Evolutionary conservation across 495 filamentous ascomycete species (phyloP).

Genomic region (Ascodesmis nigricans): DNA sequence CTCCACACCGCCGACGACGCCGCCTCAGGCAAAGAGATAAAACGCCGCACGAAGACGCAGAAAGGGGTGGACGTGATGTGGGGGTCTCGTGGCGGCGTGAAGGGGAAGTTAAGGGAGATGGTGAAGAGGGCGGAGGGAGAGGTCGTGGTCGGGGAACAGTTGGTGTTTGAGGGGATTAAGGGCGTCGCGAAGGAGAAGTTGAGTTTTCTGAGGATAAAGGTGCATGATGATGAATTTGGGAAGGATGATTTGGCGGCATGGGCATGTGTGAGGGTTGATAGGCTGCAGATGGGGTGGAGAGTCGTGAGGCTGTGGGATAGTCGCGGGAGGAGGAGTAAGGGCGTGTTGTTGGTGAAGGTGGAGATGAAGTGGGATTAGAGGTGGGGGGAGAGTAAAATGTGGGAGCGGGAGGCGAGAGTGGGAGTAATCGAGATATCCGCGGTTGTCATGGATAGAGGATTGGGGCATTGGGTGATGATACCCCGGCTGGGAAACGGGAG

Average conservation of each 20-base stretch:
- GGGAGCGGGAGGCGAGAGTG: too few relatives aligned
- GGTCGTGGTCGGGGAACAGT: constrained; percentile 14
- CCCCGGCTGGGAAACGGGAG: too few relatives aligned
- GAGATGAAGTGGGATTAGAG: constrained; percentile 31
- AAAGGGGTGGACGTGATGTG: constrained; percentile 22
- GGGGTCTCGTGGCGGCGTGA: too few relatives aligned
- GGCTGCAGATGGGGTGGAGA: constrained; percentile 49
- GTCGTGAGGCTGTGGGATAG: constrained; percentile 50
- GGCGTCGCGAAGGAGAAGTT: constrained; percentile 5
- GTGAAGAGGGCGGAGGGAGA: constrained; percentile 27
- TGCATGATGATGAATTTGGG: constrained; percentile 61
- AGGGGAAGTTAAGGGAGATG: too few relatives aligned
- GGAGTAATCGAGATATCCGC: too few relatives aligned
- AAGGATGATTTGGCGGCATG: constrained; percentile 60
- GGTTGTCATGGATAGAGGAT: too few relatives aligned
- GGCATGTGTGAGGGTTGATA: constrained; percentile 69
- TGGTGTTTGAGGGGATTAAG: constrained; percentile 9
- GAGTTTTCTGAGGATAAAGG: constrained; percentile 52
- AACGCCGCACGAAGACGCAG: constrained; percentile 19
- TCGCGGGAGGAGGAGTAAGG: constrained; percentile 37
- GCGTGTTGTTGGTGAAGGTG: constrained; percentile 47
- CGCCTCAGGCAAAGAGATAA: constrained; percentile 3
- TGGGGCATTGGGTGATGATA: too few relatives aligned
- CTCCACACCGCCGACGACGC: constrained; percentile 46
- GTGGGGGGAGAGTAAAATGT: too few relatives aligned